phyloP scores from a whole-genome alignment of 495 filamentous ascomycete species.

The Annulohypoxylon bovei region DNA sequence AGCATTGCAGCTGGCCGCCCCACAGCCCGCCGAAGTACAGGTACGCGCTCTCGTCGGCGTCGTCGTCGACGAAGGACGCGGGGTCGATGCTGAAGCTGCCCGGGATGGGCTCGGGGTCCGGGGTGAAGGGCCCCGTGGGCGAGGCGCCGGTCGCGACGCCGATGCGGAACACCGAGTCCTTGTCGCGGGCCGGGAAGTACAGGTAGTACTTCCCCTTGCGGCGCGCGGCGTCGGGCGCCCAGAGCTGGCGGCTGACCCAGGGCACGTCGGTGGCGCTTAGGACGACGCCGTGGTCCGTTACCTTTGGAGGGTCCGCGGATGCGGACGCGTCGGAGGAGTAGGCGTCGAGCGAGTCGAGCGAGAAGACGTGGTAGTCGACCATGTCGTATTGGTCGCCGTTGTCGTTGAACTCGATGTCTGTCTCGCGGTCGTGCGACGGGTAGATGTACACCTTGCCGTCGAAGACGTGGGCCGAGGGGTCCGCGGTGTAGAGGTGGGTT shows the following conservation, averaged over 20 bases:
- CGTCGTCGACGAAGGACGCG: conserved; percentile 71
- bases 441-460: conserved; percentile 70
- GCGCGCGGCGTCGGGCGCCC: conserved; percentile 71
- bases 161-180: conserved; percentile 70
- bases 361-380: conserved; percentile 75
- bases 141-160: conserved; percentile 64
- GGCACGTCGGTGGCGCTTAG: conserved; percentile 64
- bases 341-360: conserved; percentile 54
- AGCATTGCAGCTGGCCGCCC: conserved; percentile 75
- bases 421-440: conserved; percentile 72
- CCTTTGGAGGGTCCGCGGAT: conserved; percentile 44
- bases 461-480: conserved; percentile 74
- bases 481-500: conserved; percentile 74
- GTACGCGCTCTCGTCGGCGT: conserved; percentile 57
- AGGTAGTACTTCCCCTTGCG: conserved; percentile 71
- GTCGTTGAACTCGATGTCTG: conserved; percentile 73
- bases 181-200: conserved; percentile 71
- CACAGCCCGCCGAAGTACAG: conserved; percentile 75
- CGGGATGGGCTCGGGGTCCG: conserved; percentile 66
- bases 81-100: conserved; percentile 73
- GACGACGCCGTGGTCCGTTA: conserved; percentile 69
- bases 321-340: conserved; percentile 11
- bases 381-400: conserved; percentile 87
- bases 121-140: conserved; percentile 66
- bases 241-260: conserved; percentile 72